Evolutionary conservation across 768 basidiomycete species (phyloP), one percentile per base, ranked within the genome.

Genomic region (Kwoniella sp.): DNA sequence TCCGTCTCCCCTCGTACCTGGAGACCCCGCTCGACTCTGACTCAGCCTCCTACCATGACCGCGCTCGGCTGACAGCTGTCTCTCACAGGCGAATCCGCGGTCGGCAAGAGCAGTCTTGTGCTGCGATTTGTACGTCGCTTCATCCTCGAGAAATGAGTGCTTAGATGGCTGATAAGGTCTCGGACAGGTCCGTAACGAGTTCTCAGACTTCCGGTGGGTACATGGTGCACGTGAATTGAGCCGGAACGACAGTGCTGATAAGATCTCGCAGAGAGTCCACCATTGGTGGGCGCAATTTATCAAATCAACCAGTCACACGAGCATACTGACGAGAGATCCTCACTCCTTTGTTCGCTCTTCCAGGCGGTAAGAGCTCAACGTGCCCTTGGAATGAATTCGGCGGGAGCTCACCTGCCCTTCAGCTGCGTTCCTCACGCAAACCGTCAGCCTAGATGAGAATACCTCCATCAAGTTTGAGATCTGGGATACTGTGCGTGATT

Each of bases 371-470:
- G 60, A 47, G 17, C 38, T 48, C 25, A 31, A 31, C 23, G 12
- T 10, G 14, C 19, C 15, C 29, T 17, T 39, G 42, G 14, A 25
- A 3, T 8, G 20, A n/a, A n/a, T n/a, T n/a, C n/a, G n/a, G n/a
- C n/a, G n/a, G n/a, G n/a, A n/a, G n/a, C n/a, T n/a, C n/a, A n/a
- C n/a, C n/a, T n/a, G n/a, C n/a, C n/a, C n/a, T n/a, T n/a, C 20
- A 89, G 93, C 93, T 55, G 93, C 93, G 29, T 99, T 99, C 80
- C 76, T 99, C 61, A 96, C 95, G n/a, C 93, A 98, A 75, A 95
- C 92, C 3, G 88, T 98, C 27, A 85, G 84, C 11, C 80, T 95
- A 33, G 86, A 91, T 42, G 87, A 91, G 71, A 83, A 85, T 58
- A 87, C 87, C 20, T 84, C 84, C 20, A 88, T 99, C 69, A 98